Base-by-base conservation (phyloP, 2,329 filamentous ascomycete genomes). In the Stachybotrys elegans region DNA sequence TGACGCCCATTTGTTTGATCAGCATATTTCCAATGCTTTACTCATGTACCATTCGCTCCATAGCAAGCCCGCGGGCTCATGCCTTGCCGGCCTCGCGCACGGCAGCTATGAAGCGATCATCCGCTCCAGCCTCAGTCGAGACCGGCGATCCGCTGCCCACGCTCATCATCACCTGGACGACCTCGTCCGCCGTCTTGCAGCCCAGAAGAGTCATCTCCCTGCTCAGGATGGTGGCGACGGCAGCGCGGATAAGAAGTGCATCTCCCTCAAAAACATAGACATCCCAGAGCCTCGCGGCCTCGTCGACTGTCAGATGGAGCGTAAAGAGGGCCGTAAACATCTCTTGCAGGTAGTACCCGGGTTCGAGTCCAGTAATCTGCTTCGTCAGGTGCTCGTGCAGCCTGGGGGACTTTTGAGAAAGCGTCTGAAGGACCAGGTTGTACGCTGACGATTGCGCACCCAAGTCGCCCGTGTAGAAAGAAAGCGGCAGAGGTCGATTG, bases 221-320 rank as follows among this genome's bases (percentile, higher is more conserved):
- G 22, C 70, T 67, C 5, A 78, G 53, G 17, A 93, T 62, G 16
- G 87, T 69, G 0, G 84, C 88, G 0, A 90, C 82, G 0, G 79
- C 84, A 2, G 85, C 85, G 0, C 86, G 71, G 6, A 92, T 76
- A 0, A 91, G 68, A 2, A 87, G 71, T 1, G 78, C 72, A 51
- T 94, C 88, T 21, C 87, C 86, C 58, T 94, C 88, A 51, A 94
- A 89, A 4, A 87, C 81, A 52, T 88, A 89, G 0, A 92, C 79
- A 51, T 94, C 88, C 86, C 86, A 92, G 12, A 93, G 65, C 3
- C 88, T 71, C 2, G 81, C 79, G 4, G 81, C 84, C 52, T 86
- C 78, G 55, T 91, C 87, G 14, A 90, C 72, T 7, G 76, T 75
- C 4, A 88, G 66, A 31, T 77, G 70, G 14, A 66, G 63, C 0